Evolutionary conservation across 2,329 filamentous ascomycete species (phyloP).

Genomic region (Colletotrichum filicis): DNA sequence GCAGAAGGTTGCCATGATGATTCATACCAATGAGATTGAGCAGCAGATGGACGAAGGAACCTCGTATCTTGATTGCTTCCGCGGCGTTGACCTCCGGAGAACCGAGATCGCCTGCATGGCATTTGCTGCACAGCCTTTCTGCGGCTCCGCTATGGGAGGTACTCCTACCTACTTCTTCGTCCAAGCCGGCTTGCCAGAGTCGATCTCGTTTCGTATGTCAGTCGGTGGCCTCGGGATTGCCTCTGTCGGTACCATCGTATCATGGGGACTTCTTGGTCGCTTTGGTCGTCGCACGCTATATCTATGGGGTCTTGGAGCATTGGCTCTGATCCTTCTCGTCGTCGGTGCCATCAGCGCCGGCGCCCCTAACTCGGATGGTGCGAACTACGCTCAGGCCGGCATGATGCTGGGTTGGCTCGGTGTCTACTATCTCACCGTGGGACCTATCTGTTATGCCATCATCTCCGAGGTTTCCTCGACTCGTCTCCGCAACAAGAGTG

Average conservation of each 20-base stretch:
- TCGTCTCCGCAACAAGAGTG: constrained; percentile 53
- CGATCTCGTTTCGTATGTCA: constrained; percentile 40
- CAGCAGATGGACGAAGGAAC: constrained; percentile 46
- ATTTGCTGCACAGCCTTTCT: constrained; percentile 46
- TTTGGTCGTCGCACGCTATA: constrained; percentile 56
- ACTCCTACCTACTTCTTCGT: constrained; percentile 48
- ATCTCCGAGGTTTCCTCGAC: constrained; percentile 48
- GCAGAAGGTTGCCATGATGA: constrained; percentile 36
- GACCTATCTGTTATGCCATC: constrained; percentile 54
- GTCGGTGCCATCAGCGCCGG: constrained; percentile 54
- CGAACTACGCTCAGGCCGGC: constrained; percentile 51
- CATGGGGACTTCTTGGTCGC: constrained; percentile 53
- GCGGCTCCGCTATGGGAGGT: constrained; percentile 41
- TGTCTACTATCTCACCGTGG: constrained; percentile 54
- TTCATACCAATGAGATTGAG: constrained; percentile 37
- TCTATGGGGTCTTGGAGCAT: constrained; percentile 48
- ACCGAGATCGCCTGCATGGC: constrained; percentile 49
- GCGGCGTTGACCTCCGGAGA: constrained; percentile 51
- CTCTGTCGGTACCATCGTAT: constrained; percentile 51
- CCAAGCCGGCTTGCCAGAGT: constrained; percentile 43
- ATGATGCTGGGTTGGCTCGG: constrained; percentile 56
- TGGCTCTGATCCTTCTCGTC: constrained; percentile 51
- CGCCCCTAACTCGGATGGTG: constrained; percentile 44
- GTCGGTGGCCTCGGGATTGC: constrained; percentile 46
- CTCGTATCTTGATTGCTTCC: constrained; percentile 56